phyloP scores from a whole-genome alignment of 108 stramenopile species.

The Nannochloropsis oceanica region DNA sequence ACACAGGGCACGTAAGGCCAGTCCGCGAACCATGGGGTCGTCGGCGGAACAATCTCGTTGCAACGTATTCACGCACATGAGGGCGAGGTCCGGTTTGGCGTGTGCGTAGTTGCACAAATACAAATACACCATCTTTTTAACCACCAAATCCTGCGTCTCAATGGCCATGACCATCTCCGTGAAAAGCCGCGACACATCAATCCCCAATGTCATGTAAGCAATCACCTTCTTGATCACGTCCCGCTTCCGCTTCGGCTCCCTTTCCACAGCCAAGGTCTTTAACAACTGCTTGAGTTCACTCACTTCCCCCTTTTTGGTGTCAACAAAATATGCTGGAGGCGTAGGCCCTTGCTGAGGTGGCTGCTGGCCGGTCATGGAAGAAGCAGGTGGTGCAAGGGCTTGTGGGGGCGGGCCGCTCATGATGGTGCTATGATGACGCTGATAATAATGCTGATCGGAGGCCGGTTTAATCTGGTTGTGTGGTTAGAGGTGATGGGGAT shows the following conservation, averaged over 20 bases:
- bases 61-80: slow-evolving; percentile 98
- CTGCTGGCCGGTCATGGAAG: neutral
- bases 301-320: slow-evolving; percentile 44
- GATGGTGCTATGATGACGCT: neutral
- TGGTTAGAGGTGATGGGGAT: too few species aligned
- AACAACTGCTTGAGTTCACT: slow-evolving; percentile 51
- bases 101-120: slow-evolving; percentile 92
- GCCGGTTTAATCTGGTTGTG: too few species aligned
- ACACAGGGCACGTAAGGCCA: slow-evolving; percentile 85
- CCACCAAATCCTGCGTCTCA: slow-evolving; percentile 83
- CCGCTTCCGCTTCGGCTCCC: slow-evolving; percentile 76
- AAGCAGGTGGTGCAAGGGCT: neutral
- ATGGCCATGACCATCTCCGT: slow-evolving; percentile 90
- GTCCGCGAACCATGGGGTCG: slow-evolving; percentile 96
- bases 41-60: slow-evolving; percentile 78
- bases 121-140: slow-evolving; percentile 99
- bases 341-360: neutral
- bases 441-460: too few species aligned
- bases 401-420: neutral
- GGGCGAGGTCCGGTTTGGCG: slow-evolving; percentile 87
- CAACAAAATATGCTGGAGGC: slow-evolving; percentile 30
- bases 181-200: slow-evolving; percentile 96
- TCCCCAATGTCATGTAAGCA: slow-evolving; percentile 99
- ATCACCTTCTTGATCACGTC: slow-evolving; percentile 99
- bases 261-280: slow-evolving; percentile 68